Evolutionary conservation across 2,329 filamentous ascomycete genomes (phyloP), one percentile per base, ranked within the genome.

Genomic region (Stagonosporopsis rhizophila): DNA sequence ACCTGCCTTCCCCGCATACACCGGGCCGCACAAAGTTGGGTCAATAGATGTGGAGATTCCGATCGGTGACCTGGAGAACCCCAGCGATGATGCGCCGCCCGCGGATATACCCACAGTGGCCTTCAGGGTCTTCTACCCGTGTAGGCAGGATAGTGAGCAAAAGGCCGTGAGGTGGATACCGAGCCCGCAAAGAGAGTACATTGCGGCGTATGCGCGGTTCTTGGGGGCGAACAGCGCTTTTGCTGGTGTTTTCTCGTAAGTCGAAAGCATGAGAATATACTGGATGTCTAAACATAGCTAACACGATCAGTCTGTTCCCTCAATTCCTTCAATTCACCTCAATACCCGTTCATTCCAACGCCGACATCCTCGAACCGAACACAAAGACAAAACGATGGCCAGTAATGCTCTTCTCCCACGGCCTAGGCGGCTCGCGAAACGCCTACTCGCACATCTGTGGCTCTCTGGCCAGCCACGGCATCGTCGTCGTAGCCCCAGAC

Each of bases 381-480:
- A 79, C 70, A 57, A 79, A 56, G 69, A 85, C 56, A 56, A 78
- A 81, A 52, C 80, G 86, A 78, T 95, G 90, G 89, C 91, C 92
- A 0, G 89, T 91, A 0, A 87, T 92, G 79, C 81, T 96, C 60
- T 96, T 96, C 76, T 95, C 91, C 1, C 92, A 96, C 71, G 92
- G 92, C 0, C 81, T 96, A 1, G 92, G 90, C 34, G 92, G 92
- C 34, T 88, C 86, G 57, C 84, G 90, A 62, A 95, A 95, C 68
- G 87, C 90, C 11, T 96, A 96, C 78, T 94, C 90, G n/a, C 89
- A 93, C 69, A 78, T 96, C 22, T 88, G 85, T 17, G 90, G 90
- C 15, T 91, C 90, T 0, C 78, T 96, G 25, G 90, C 92, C 4
- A 92, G 89, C 19, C 88, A 95, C 68, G 92, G 92, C 37, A 82